Base-by-base conservation (phyloP, 371 early-diverging fungal species). In the Phascolomyces articulosus region DNA sequence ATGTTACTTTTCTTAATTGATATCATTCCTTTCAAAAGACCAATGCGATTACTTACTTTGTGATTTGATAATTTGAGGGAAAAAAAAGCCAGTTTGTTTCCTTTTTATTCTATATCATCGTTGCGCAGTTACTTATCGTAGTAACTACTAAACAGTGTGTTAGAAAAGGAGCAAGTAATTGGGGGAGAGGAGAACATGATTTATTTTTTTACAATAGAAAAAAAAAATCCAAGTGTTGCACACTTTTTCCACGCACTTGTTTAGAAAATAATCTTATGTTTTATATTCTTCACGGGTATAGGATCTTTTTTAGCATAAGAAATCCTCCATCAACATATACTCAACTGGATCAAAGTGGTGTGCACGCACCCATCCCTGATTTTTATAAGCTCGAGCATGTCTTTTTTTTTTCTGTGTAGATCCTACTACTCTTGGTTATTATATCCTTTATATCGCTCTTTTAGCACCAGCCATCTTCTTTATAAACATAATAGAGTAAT, bases 401-500 rank as follows among this genome's bases (percentile, higher is more conserved):
- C 51, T 51, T 24, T 44, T 51, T 49, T 51, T 51, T 51, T 34
- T 34, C 0, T 34, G 34, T 2, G 51, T 51, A 51, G 51, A 51
- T 51, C 51, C 23, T n/a, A n/a, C n/a, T n/a, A n/a, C n/a, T n/a
- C n/a, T n/a, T n/a, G n/a, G n/a, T 20, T 16, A 51, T 51, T 51
- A 51, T 24, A 51, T 51, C 51, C 51, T 51, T 51, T 51, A 9
- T 44, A n/a, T 51, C 51, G 51, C 51, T 23, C 51, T 51, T 51
- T 51, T 51, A 51, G 51, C 51, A 51, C 51, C 51, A 51, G 51
- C 23, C 51, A 23, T 51, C 23, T 51, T 11, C 23, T 6, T 51
- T 18, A 44, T 15, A 44, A 44, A 9, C 4, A 16, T n/a, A 41
- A 41, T n/a, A 41, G 38, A 38, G 38, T n/a, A n/a, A n/a, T n/a